phyloP scores from a whole-genome alignment of 805 yeast species.

The Spathaspora passalidarum region DNA sequence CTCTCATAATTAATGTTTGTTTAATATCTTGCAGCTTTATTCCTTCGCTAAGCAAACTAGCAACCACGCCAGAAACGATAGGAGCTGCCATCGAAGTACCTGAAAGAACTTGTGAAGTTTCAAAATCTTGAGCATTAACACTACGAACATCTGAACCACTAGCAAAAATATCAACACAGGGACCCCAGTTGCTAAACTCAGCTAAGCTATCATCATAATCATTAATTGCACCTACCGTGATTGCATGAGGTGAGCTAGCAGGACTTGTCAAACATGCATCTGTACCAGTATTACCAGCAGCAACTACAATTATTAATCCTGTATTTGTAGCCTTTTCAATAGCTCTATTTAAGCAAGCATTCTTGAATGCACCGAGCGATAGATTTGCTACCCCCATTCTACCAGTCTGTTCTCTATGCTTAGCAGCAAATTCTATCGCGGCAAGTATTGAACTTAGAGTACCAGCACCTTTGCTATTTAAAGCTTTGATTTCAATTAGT shows the following conservation, averaged over 20 bases:
- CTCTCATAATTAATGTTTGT: slow-evolving; percentile 37
- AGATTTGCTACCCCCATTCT: slow-evolving; percentile 66
- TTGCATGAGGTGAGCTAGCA: slow-evolving; percentile 67
- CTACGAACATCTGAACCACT: slow-evolving; percentile 72
- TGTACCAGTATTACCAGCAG: slow-evolving; percentile 81
- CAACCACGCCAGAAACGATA: slow-evolving; percentile 63
- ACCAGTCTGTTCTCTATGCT: slow-evolving; percentile 42
- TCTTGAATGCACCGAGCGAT: slow-evolving; percentile 74
- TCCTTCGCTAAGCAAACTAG: slow-evolving; percentile 54
- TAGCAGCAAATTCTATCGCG: slow-evolving; percentile 66
- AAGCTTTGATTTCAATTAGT: slow-evolving; percentile 71
- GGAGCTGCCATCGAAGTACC: slow-evolving; percentile 89
- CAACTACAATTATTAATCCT: slow-evolving; percentile 72
- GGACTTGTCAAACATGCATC: slow-evolving; percentile 88
- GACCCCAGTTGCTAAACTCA: slow-evolving; percentile 85
- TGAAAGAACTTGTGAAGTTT: slow-evolving; percentile 40
- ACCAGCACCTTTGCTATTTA: slow-evolving; percentile 69
- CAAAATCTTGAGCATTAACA: slow-evolving; percentile 7
- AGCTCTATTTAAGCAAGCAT: slow-evolving; percentile 67
- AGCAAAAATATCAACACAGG: slow-evolving; percentile 85
- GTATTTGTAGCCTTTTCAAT: slow-evolving; percentile 69
- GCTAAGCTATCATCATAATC: slow-evolving; percentile 71
- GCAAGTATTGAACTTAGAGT: slow-evolving; percentile 60
- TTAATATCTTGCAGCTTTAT: slow-evolving; percentile 40
- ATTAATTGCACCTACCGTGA: slow-evolving; percentile 88